Evolutionary conservation across 179 eudicot species (phyloP).

Genomic region (Gypsophila paniculata): DNA sequence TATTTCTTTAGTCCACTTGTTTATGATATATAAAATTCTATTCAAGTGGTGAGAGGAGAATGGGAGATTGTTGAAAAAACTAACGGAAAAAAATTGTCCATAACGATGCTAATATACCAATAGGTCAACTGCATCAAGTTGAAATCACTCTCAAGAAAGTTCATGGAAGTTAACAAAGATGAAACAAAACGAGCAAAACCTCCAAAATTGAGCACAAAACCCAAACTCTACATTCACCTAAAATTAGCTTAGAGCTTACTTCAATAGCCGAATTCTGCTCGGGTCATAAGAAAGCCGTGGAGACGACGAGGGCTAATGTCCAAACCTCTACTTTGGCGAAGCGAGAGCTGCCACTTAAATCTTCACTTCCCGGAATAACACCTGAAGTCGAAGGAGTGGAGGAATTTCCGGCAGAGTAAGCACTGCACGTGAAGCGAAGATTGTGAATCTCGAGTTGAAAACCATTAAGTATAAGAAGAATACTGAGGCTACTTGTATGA

Average conservation of each 20-base stretch:
- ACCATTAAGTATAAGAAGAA: neutral
- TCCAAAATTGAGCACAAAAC: neutral
- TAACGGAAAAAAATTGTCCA: too few relatives aligned
- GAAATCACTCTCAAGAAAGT: neutral
- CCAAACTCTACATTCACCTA: neutral
- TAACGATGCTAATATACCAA: too few relatives aligned
- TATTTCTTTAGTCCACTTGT: too few relatives aligned
- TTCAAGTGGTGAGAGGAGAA: too few relatives aligned
- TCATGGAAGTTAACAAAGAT: neutral
- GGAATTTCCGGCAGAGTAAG: constrained; percentile 30
- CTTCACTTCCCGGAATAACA: constrained; percentile 33
- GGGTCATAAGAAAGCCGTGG: constrained; percentile 18
- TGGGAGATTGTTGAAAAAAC: too few relatives aligned
- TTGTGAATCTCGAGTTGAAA: neutral
- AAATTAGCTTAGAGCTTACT: neutral
- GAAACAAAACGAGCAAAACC: constrained; percentile 15
- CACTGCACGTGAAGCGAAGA: constrained; percentile 20
- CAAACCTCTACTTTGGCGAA: constrained; percentile 12
- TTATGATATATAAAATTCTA: too few relatives aligned
- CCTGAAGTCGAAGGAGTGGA: constrained; percentile 37
- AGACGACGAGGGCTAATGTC: constrained; percentile 15
- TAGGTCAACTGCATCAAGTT: neutral
- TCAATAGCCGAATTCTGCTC: neutral
- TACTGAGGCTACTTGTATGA: neutral
- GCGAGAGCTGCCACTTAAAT: constrained; percentile 17